Evolutionary conservation across 148 eudicot species (phyloP).

Genomic region (Oxyria digyna): DNA sequence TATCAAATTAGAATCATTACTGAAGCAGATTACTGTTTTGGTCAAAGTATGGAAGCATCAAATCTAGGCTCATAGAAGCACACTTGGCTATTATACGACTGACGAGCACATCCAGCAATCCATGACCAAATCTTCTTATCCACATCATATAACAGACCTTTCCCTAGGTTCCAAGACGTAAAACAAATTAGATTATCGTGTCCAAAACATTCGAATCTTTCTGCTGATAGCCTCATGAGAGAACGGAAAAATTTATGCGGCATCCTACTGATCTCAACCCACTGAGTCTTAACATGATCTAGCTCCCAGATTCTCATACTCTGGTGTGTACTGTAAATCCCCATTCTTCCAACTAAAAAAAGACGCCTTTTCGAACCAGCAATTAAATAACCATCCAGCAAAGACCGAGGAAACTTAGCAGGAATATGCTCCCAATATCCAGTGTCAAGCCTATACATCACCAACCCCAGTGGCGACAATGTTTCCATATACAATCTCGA

Average conservation of each 20-base stretch:
- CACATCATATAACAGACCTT: conserved; percentile 83
- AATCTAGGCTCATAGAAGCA: conserved; percentile 98
- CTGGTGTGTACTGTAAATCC: conserved; percentile 82
- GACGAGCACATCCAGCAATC: conserved; percentile 95
- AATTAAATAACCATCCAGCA: conserved; percentile 87
- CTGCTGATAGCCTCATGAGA: conserved; percentile 80
- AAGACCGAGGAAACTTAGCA: conserved; percentile 82
- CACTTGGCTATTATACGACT: conserved; percentile 83
- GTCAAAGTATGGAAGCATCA: conserved; percentile 68
- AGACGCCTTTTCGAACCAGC: conserved; percentile 79
- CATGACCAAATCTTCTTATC: conserved; percentile 96
- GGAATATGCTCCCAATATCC: conserved; percentile 98
- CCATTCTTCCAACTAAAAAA: conserved; percentile 89
- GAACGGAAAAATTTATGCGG: conserved; percentile 77
- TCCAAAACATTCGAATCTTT: conserved; percentile 96
- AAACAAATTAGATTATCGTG: conserved; percentile 87
- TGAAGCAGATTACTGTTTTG: background rate
- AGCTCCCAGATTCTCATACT: conserved; percentile 98
- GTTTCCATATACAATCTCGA: conserved; percentile 89
- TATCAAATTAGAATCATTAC: background rate
- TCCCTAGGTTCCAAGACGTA: conserved; percentile 98
- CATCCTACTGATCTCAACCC: conserved; percentile 93
- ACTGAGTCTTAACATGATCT: conserved; percentile 62
- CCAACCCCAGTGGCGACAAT: conserved; percentile 87
- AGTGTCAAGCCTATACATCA: conserved; percentile 78